A percentile compares a stretch with the other conserved stretches of the same genome.
These are phyloP conservation scores for Neurospora tetraspora DNA, from an alignment of 495 filamentous ascomycete species.

Conservation along the genomic window DNA sequence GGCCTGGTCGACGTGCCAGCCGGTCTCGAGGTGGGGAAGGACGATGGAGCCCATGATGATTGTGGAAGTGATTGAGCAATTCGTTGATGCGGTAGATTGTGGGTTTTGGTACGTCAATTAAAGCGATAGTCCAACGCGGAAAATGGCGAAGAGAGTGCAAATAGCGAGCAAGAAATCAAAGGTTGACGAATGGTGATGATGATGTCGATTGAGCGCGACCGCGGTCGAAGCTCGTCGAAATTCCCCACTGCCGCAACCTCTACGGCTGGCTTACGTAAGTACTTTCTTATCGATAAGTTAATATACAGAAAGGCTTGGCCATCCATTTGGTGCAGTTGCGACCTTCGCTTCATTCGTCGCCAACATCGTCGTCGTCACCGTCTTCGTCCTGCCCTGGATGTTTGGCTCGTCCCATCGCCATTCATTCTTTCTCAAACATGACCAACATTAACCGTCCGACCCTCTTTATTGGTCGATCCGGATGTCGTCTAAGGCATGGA, in stretches of 20 bases:
- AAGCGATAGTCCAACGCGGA: too few relatives aligned
- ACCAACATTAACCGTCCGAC: too few relatives aligned
- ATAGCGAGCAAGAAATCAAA: not conserved
- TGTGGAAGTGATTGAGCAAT: not conserved
- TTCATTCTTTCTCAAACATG: too few relatives aligned
- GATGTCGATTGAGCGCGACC: not conserved
- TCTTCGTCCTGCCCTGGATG: not conserved
- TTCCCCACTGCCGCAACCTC: not conserved
- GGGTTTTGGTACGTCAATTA: too few relatives aligned
- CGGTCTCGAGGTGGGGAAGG: conserved; percentile 81
- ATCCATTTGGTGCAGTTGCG: not conserved
- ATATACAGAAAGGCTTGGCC: not conserved
- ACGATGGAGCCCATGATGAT: conserved; percentile 76
- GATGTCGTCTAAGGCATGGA: too few relatives aligned
- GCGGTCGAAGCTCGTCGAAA: not conserved
- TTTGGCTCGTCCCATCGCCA: too few relatives aligned
- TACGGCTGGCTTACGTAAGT: not conserved
- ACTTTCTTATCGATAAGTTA: not conserved
- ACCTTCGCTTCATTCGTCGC: not conserved
- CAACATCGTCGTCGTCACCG: not conserved
- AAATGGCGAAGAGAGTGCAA: too few relatives aligned
- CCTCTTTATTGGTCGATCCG: too few relatives aligned
- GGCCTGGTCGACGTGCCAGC: conserved; percentile 94
- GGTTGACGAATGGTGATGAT: not conserved
- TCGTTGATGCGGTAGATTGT: too few relatives aligned